A percentile compares a stretch with the other conserved stretches of the same genome.
Evolutionary conservation across 306 rosid genomes (phyloP).

Genomic region (Castanospermum australe): DNA sequence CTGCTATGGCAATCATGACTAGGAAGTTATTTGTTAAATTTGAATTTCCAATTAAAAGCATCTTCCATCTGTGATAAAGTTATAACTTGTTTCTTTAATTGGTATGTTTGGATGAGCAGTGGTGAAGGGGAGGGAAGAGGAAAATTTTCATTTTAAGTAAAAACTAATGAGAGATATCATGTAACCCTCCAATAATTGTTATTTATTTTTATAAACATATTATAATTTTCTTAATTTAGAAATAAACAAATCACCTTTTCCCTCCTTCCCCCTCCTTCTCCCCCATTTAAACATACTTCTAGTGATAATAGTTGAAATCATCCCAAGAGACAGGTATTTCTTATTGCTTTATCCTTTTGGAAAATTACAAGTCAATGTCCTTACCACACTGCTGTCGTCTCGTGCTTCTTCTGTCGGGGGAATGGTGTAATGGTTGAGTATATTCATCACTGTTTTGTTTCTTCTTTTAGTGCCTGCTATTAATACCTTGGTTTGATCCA

Average conservation of each 20-base stretch:
- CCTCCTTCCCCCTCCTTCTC: too few relatives aligned
- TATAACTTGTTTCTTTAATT: neutral
- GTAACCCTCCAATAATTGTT: too few relatives aligned
- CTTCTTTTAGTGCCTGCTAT: neutral
- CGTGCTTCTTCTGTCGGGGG: neutral
- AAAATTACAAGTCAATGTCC: too few relatives aligned
- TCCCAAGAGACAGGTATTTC: neutral
- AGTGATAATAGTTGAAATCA: neutral
- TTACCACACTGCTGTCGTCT: too few relatives aligned
- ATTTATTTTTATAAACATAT: too few relatives aligned
- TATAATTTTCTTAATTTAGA: too few relatives aligned
- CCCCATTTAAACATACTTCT: too few relatives aligned
- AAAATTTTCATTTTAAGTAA: too few relatives aligned
- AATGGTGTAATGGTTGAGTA: neutral
- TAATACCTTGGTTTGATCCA: neutral
- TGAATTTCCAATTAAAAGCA: neutral
- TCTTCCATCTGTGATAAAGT: neutral
- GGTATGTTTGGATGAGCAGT: too few relatives aligned
- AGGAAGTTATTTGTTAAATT: neutral
- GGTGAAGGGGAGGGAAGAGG: too few relatives aligned
- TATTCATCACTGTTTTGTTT: neutral
- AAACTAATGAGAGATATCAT: too few relatives aligned
- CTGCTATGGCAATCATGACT: neutral
- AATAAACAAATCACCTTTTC: too few relatives aligned
- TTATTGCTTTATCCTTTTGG: neutral